phyloP scores from a whole-genome alignment of 352 stramenopile genomes.

The Pythium volutum region DNA sequence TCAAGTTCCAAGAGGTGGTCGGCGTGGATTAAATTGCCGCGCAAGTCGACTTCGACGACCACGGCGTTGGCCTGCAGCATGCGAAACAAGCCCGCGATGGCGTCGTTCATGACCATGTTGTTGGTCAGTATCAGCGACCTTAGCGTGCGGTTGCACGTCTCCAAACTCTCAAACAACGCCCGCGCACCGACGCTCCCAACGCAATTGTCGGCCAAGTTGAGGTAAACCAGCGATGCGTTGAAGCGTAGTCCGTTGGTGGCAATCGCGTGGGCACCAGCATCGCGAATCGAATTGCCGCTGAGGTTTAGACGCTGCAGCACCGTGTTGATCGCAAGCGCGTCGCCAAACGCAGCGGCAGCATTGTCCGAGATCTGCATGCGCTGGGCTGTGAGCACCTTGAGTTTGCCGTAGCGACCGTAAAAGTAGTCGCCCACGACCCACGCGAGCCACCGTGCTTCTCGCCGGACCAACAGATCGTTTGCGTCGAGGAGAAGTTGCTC shows the following conservation, averaged over 20 bases:
- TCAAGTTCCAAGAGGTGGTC: conserved; percentile 34
- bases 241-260: conserved; percentile 36
- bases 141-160: conserved; percentile 34
- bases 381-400: conserved; percentile 41
- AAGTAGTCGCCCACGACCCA: conserved; percentile 66
- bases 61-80: conserved; percentile 42
- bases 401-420: conserved; percentile 61
- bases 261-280: conserved; percentile 37
- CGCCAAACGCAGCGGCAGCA: conserved; percentile 32
- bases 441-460: conserved; percentile 36
- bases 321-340: conserved; percentile 57
- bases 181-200: conserved; percentile 46
- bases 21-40: conserved; percentile 55
- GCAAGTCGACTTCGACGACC: conserved; percentile 42
- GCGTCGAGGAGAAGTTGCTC: conserved; percentile 61
- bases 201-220: conserved; percentile 63
- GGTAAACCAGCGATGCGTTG: conserved; percentile 41
- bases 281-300: conserved; percentile 50
- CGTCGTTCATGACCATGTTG: conserved; percentile 63
- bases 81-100: conserved; percentile 26
- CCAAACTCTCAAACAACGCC: conserved; percentile 45
- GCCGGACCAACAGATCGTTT: conserved; percentile 33
- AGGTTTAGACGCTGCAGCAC: conserved; percentile 52
- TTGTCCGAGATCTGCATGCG: conserved; percentile 45
- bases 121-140: conserved; percentile 53